These are phyloP conservation scores for Boletus rubroflammeus DNA, from an alignment of 768 basidiomycete species.

Conservation along the genomic window DNA sequence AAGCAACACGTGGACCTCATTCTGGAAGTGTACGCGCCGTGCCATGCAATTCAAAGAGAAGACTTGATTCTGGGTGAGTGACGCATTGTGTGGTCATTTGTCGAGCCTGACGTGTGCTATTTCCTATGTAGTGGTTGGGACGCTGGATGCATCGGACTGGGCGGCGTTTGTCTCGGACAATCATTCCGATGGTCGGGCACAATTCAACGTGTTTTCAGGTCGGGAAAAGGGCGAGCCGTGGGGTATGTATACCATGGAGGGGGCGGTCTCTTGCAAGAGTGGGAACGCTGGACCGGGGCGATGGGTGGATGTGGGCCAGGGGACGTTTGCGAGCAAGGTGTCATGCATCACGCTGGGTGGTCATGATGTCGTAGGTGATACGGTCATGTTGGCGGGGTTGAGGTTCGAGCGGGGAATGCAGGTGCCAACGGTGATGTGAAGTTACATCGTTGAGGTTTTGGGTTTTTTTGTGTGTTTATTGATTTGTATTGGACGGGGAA, in stretches of 20 bases:
- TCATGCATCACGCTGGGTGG: conserved; percentile 36
- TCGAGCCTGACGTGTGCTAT: background rate
- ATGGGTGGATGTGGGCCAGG: conserved; percentile 37
- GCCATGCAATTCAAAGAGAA: conserved; percentile 51
- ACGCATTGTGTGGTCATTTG: background rate
- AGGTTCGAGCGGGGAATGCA: conserved; percentile 60
- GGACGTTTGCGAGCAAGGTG: conserved; percentile 49
- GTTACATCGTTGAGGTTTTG: background rate
- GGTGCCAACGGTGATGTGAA: conserved; percentile 51
- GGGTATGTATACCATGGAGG: conserved; percentile 69
- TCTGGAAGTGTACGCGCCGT: conserved; percentile 46
- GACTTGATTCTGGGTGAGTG: conserved; percentile 49
- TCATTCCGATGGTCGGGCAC: conserved; percentile 60
- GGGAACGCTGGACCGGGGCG: conserved; percentile 47
- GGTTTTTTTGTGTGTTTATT: background rate
- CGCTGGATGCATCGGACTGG: conserved; percentile 66
- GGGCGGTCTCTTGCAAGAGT: conserved; percentile 37
- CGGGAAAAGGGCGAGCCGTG: conserved; percentile 56
- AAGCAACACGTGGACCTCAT: conserved; percentile 63
- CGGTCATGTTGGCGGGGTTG: conserved; percentile 60
- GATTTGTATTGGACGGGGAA: conserved; percentile 12
- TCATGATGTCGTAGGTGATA: conserved; percentile 35
- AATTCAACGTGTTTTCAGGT: conserved; percentile 65
- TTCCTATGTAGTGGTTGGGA: conserved; percentile 53
- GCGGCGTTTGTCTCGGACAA: conserved; percentile 72